Conservation (phyloP, 495 filamentous ascomycete species). For the Aspergillus diversus region DNA sequence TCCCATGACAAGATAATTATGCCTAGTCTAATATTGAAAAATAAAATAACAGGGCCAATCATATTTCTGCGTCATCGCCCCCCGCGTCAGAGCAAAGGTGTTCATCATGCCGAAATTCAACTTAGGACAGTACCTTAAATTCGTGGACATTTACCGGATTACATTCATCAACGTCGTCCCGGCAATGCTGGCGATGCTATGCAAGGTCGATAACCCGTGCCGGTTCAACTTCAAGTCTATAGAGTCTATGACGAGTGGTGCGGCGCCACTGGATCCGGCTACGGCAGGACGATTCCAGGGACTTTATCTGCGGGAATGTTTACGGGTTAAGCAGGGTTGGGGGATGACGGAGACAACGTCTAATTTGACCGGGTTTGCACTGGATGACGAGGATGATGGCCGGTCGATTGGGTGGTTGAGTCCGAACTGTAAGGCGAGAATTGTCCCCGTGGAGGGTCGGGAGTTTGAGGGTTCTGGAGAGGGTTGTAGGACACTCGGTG, state of each 20-base stretch:
- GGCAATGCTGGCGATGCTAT: constrained; percentile 1
- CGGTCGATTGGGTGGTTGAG: constrained; percentile 5
- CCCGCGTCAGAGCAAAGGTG: neutral
- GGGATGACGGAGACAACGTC: constrained; percentile 4
- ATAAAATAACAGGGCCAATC: constrained; percentile 8
- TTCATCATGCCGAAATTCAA: constrained; percentile 8
- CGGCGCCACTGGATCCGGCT: constrained; percentile 1
- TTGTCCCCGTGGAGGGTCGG: neutral
- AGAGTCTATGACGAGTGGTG: neutral
- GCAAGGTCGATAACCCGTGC: neutral
- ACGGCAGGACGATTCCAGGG: neutral
- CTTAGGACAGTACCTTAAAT: neutral
- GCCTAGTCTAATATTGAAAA: neutral
- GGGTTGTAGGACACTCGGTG: neutral
- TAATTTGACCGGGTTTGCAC: neutral
- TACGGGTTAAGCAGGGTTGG: neutral
- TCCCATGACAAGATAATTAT: neutral
- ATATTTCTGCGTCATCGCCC: neutral
- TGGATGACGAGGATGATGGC: constrained; percentile 2
- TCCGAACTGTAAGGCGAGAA: neutral
- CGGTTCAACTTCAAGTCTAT: constrained; percentile 1
- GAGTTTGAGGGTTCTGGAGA: neutral
- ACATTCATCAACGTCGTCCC: constrained; percentile 2
- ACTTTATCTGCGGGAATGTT: neutral
- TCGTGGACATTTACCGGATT: constrained; percentile 8